Conservation (phyloP, 495 filamentous ascomycete genomes). For the Xylaria scruposa region DNA sequence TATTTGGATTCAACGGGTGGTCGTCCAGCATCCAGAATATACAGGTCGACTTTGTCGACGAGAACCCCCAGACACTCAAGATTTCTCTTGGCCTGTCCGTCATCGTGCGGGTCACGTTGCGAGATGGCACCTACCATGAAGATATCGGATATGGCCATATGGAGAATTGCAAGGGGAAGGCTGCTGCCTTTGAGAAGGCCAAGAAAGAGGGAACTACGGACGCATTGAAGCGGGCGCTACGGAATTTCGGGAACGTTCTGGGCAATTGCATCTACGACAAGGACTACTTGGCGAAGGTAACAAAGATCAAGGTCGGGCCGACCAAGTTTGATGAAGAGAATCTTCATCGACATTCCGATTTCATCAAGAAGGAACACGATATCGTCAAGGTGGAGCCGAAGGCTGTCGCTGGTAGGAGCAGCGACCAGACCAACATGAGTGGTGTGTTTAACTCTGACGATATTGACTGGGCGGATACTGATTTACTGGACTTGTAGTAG, state of each 20-base stretch:
- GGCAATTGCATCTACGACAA: constrained; percentile 99
- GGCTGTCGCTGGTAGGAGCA: constrained; percentile 43
- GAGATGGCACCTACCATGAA: constrained; percentile 93
- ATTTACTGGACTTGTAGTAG: constrained; percentile 40
- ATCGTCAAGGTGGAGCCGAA: constrained; percentile 41
- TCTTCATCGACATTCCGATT: constrained; percentile 83
- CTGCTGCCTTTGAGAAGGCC: constrained; percentile 92
- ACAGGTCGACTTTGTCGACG: constrained; percentile 85
- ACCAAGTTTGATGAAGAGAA: constrained; percentile 74
- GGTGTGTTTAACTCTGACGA: constrained; percentile 40
- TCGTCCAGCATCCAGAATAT: constrained; percentile 87
- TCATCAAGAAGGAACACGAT: constrained; percentile 65
- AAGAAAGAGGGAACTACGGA: constrained; percentile 98
- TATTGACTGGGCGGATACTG: constrained; percentile 42
- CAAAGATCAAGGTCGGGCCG: constrained; percentile 74
- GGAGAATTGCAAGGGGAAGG: constrained; percentile 94
- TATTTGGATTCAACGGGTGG: constrained; percentile 99
- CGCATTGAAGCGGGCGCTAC: constrained; percentile 84
- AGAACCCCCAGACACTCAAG: constrained; percentile 64
- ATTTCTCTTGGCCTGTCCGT: constrained; percentile 85
- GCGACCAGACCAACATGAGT: constrained; percentile 30
- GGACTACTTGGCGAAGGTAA: constrained; percentile 83
- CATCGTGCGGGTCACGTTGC: constrained; percentile 84
- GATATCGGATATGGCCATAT: constrained; percentile 96
- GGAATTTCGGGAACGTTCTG: constrained; percentile 94